A percentile compares a stretch with the other conserved stretches of the same genome.
Evolutionary conservation across 2,329 filamentous ascomycete species (phyloP).

Genomic region (Bipolaris sorokiniana): DNA sequence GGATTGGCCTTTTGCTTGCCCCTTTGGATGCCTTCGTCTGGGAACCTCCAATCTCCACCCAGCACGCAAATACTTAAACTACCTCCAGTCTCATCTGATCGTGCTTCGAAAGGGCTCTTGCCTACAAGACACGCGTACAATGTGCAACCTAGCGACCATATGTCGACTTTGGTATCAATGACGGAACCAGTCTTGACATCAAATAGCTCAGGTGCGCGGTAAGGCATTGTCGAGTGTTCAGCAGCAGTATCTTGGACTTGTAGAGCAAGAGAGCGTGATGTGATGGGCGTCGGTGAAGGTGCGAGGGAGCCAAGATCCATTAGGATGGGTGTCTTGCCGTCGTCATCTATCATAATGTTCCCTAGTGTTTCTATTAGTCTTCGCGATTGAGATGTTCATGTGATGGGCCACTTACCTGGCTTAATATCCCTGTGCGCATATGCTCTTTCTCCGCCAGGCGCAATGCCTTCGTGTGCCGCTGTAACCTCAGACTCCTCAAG

Average conservation of each 20-base stretch:
- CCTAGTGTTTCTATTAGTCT: constrained; percentile 53
- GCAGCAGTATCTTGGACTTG: constrained; percentile 93
- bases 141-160: constrained; percentile 98
- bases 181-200: constrained; percentile 93
- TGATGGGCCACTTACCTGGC: constrained; percentile 69
- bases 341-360: constrained; percentile 98
- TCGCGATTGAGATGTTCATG: background rate
- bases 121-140: constrained; percentile 95
- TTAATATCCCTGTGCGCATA: constrained; percentile 98
- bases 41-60: constrained; percentile 95
- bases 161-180: constrained; percentile 96
- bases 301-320: constrained; percentile 97
- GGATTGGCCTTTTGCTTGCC: constrained; percentile 58
- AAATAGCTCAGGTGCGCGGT: constrained; percentile 95
- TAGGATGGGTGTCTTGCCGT: constrained; percentile 84
- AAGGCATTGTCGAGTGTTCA: constrained; percentile 98
- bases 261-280: constrained; percentile 85
- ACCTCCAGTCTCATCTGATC: constrained; percentile 94
- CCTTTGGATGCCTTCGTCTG: constrained; percentile 73
- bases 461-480: constrained; percentile 69
- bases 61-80: constrained; percentile 90
- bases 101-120: constrained; percentile 95
- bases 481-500: constrained; percentile 81
- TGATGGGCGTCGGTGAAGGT: constrained; percentile 85
- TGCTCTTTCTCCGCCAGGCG: constrained; percentile 72